These are phyloP conservation scores for Ustilago esculenta DNA, from an alignment of 1,284 basidiomycete species.

Conservation along the genomic window DNA sequence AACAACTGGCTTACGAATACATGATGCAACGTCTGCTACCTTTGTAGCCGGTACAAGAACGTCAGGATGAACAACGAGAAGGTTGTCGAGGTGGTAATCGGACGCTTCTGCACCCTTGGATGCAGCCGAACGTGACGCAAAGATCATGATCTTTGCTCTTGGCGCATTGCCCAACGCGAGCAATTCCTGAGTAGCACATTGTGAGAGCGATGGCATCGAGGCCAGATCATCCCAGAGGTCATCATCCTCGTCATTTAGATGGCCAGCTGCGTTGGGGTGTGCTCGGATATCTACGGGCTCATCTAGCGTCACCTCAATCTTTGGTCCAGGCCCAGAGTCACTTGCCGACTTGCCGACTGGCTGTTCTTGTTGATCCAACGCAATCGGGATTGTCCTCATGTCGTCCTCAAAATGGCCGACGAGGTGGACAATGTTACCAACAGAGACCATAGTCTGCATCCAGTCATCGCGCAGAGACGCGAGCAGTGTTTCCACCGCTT, in stretches of 20 bases:
- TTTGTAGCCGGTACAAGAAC: conserved; percentile 59
- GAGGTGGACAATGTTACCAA: conserved; percentile 50
- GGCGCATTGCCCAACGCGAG: conserved; percentile 19
- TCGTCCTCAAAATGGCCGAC: conserved; percentile 45
- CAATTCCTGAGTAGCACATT: conserved; percentile 29
- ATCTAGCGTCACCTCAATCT: conserved; percentile 16
- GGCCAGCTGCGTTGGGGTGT: neutral
- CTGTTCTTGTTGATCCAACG: neutral
- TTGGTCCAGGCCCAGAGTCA: neutral
- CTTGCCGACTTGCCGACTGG: neutral
- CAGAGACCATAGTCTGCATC: conserved; percentile 36
- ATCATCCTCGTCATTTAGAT: conserved; percentile 24
- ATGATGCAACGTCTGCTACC: conserved; percentile 57
- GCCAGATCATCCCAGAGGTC: conserved; percentile 51
- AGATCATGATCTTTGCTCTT: conserved; percentile 23
- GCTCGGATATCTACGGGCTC: neutral
- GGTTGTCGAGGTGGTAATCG: conserved; percentile 43
- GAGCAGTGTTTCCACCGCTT: conserved; percentile 11
- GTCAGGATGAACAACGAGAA: conserved; percentile 64
- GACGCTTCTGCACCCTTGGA: neutral
- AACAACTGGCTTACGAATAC: conserved; percentile 59
- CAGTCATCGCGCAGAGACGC: conserved; percentile 59
- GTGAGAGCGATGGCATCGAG: conserved; percentile 34
- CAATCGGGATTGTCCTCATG: conserved; percentile 7
- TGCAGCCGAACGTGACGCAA: conserved; percentile 17